Base-by-base conservation (phyloP, 192 early-diverging fungal species). In the Linnemannia exigua region DNA sequence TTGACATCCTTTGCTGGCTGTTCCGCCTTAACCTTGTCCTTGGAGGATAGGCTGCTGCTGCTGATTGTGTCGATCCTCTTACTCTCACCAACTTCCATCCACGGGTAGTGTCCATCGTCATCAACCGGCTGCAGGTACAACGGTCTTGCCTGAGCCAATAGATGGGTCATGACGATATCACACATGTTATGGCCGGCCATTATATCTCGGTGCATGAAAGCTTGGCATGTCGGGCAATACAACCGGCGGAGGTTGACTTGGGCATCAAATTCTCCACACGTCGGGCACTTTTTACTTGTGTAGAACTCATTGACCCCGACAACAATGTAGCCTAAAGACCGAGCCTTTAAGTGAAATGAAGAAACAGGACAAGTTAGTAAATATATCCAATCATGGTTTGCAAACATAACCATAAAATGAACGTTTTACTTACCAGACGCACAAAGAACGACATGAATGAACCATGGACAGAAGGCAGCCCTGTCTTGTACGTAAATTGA, bases 311-410 rank as follows among this genome's bases (percentile, higher is more conserved):
- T 76, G 1, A 76, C 67, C 0, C 75, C 66, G 1, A 68, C 75
- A 16, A 68, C 75, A 58, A 76, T 51, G 19, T 76, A 76, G 0
- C 66, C 75, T 17, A 76, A 66, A 1, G 75, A 67, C 6, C 75
- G n/a, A 7, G 37, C 61, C 74, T 76, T 31, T 5, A 11, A 71
- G 41, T 46, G 44, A 25, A 14, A 38, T 16, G 8, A 41, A 37
- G 22, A 2, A 22, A 75, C 5, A 41, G 20, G 54, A 38, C 5
- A 75, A 41, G 17, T 9, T 25, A 8, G 16, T 2, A 70, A 41
- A 70, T 22, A 41, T 70, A 37, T 74, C 25, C 46, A 44, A 8
- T 50, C 44, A 25, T n/a, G 51, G 52, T 37, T 54, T 50, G 8
- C 16, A 31, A 8, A 19, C 70, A 17, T 17, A 8, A 16, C 47